Conservation (phyloP, 2,329 filamentous ascomycete species). For the Graphilbum fragrans region DNA sequence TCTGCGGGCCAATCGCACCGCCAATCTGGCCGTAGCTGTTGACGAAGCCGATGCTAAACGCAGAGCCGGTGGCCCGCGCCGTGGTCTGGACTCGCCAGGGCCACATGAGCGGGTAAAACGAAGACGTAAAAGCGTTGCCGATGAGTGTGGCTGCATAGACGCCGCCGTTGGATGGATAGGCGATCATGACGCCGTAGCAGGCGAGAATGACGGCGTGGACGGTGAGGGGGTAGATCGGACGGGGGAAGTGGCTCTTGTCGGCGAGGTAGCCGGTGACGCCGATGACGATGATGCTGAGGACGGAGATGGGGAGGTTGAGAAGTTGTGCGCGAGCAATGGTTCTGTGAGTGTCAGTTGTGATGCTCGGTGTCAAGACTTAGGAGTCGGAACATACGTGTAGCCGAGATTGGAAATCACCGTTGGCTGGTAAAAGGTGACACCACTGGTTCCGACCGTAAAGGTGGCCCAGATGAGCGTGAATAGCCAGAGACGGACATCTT, state of each 20-base stretch:
- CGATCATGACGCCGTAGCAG: constrained; percentile 7
- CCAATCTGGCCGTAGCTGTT: constrained; percentile 12
- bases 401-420: constrained; percentile 25
- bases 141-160: constrained; percentile 30
- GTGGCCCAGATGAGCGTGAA: constrained; percentile 32
- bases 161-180: constrained; percentile 12
- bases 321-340: constrained; percentile 33
- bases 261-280: constrained; percentile 7
- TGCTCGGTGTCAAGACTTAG: constrained; percentile 8
- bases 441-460: constrained; percentile 31
- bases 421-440: constrained; percentile 28
- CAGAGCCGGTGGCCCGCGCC: constrained; percentile 6
- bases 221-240: constrained; percentile 4
- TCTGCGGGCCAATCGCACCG: constrained; percentile 8
- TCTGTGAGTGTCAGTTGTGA: constrained; percentile 1
- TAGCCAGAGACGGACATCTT: constrained; percentile 29
- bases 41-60: constrained; percentile 9
- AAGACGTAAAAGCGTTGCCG: constrained; percentile 26
- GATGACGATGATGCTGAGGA: constrained; percentile 6
- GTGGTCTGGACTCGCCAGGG: constrained; percentile 9
- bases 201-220: constrained; percentile 5
- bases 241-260: constrained; percentile 7
- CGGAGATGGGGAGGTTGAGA: constrained; percentile 21
- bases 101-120: constrained; percentile 16
- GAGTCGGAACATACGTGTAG: too few species aligned